Conservation (phyloP, 2,329 filamentous ascomycete genomes). For the Phyllachora maydis region DNA sequence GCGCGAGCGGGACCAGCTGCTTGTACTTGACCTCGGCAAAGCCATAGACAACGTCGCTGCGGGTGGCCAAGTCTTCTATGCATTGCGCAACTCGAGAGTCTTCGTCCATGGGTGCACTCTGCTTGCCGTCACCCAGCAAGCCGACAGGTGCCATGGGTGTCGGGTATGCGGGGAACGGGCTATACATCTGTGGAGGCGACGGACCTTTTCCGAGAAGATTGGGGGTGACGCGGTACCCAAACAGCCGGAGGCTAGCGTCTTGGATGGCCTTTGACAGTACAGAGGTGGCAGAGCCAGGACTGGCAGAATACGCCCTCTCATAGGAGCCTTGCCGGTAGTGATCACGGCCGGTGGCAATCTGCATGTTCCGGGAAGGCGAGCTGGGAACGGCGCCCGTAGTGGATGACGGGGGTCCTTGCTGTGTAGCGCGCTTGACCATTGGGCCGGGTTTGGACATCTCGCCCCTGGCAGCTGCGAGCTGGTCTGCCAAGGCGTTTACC, state of each 20-base stretch:
- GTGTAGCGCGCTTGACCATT: conserved; percentile 57
- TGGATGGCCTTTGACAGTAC: conserved; percentile 90
- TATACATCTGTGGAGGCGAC: conserved; percentile 58
- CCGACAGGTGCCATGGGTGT: conserved; percentile 38
- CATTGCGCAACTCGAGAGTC: conserved; percentile 58
- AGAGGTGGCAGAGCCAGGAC: conserved; percentile 57
- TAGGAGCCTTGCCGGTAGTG: conserved; percentile 65
- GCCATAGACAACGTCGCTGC: conserved; percentile 89
- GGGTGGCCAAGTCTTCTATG: conserved; percentile 80
- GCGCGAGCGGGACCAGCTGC: conserved; percentile 77
- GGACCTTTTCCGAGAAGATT: conserved; percentile 38
- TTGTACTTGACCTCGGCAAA: conserved; percentile 98
- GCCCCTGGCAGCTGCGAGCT: conserved; percentile 53
- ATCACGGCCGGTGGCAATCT: conserved; percentile 50
- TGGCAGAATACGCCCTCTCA: conserved; percentile 51
- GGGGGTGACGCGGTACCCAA: conserved; percentile 50
- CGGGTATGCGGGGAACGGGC: conserved; percentile 70
- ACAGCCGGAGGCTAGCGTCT: conserved; percentile 61
- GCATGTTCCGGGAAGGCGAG: conserved; percentile 49
- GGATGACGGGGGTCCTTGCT: conserved; percentile 50
- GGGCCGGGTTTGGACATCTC: conserved; percentile 34
- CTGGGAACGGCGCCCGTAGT: conserved; percentile 48
- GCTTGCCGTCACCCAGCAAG: conserved; percentile 46
- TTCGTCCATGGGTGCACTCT: conserved; percentile 46
- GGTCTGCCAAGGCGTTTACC: conserved; percentile 92